A percentile compares a stretch with the other conserved stretches of the same genome.
phyloP scores from a whole-genome alignment of 2,329 filamentous ascomycete species.

The Pseudocercospora eumusae region DNA sequence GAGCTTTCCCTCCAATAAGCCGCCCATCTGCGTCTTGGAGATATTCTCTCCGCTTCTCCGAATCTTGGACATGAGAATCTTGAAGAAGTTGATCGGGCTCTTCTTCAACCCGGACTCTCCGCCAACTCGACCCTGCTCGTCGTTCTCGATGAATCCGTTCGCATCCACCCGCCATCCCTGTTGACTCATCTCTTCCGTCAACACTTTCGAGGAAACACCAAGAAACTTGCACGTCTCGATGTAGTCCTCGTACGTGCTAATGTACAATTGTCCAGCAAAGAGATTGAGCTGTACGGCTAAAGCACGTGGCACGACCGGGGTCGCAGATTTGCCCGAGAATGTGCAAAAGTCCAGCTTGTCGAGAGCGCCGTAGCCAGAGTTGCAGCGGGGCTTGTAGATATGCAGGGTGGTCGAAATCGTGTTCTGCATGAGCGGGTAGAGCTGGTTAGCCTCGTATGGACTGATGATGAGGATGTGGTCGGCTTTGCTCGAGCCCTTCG shows the following conservation, averaged over 20 bases:
- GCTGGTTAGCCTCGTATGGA: slow-evolving; percentile 59
- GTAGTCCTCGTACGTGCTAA: slow-evolving; percentile 59
- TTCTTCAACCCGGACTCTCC: neutral
- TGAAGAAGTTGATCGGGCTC: neutral
- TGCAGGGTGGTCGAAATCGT: slow-evolving; percentile 42
- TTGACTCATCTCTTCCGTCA: neutral
- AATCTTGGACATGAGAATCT: neutral
- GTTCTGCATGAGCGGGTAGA: slow-evolving; percentile 47
- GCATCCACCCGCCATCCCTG: slow-evolving; percentile 24
- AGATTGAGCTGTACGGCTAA: slow-evolving; percentile 59
- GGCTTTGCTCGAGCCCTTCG: neutral
- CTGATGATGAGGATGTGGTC: slow-evolving; percentile 58
- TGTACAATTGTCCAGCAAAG: slow-evolving; percentile 69
- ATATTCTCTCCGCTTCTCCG: neutral
- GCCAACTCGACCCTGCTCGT: neutral
- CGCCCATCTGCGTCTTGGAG: neutral
- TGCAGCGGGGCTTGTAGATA: slow-evolving; percentile 56
- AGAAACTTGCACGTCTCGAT: slow-evolving; percentile 53
- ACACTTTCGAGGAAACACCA: slow-evolving; percentile 43
- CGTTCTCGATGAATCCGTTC: slow-evolving; percentile 30
- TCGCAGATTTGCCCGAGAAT: slow-evolving; percentile 34
- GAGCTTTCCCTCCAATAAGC: neutral
- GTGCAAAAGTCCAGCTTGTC: slow-evolving; percentile 52
- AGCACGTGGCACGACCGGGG: slow-evolving; percentile 21
- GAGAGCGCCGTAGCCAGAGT: slow-evolving; percentile 42